Conservation (phyloP, 1,284 basidiomycete genomes). For the Rhodofomes roseus region DNA sequence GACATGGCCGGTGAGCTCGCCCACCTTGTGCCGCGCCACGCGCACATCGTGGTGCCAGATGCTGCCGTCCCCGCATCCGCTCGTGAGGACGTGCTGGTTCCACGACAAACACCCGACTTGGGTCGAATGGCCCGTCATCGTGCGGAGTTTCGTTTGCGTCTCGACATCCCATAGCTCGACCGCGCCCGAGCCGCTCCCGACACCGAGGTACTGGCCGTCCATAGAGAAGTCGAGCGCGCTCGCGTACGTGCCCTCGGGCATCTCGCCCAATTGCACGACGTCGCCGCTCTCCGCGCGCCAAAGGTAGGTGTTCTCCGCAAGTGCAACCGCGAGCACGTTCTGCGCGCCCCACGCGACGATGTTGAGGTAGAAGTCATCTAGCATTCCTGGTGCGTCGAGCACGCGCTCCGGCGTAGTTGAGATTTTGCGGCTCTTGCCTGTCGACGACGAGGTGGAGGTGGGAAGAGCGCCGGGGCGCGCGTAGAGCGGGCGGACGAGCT, state of each 20-base stretch:
- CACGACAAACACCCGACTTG: slow-evolving; percentile 84
- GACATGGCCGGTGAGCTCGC: slow-evolving; percentile 83
- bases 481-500: slow-evolving; percentile 70
- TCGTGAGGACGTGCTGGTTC: slow-evolving; percentile 83
- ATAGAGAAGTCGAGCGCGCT: slow-evolving; percentile 83
- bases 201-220: slow-evolving; percentile 84
- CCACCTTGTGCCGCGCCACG: slow-evolving; percentile 82
- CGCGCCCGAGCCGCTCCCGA: slow-evolving; percentile 83
- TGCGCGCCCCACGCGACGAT: slow-evolving; percentile 85
- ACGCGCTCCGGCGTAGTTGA: slow-evolving; percentile 86
- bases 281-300: slow-evolving; percentile 92
- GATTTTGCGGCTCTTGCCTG: slow-evolving; percentile 74
- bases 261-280: slow-evolving; percentile 76
- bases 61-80: slow-evolving; percentile 86
- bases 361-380: slow-evolving; percentile 98
- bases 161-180: slow-evolving; percentile 98
- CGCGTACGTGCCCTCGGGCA: slow-evolving; percentile 71
- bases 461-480: slow-evolving; percentile 59
- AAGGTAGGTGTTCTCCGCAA: slow-evolving; percentile 81
- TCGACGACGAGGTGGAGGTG: slow-evolving; percentile 55
- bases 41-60: slow-evolving; percentile 96
- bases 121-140: slow-evolving; percentile 81
- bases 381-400: slow-evolving; percentile 92
- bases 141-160: slow-evolving; percentile 75
- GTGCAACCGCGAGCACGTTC: slow-evolving; percentile 87